Percentiles rank a stretch among this genome's conserved stretches.
These are phyloP conservation scores for Penicillium sp. DNA, from an alignment of 2,329 filamentous ascomycete species.

Conservation along the genomic window DNA sequence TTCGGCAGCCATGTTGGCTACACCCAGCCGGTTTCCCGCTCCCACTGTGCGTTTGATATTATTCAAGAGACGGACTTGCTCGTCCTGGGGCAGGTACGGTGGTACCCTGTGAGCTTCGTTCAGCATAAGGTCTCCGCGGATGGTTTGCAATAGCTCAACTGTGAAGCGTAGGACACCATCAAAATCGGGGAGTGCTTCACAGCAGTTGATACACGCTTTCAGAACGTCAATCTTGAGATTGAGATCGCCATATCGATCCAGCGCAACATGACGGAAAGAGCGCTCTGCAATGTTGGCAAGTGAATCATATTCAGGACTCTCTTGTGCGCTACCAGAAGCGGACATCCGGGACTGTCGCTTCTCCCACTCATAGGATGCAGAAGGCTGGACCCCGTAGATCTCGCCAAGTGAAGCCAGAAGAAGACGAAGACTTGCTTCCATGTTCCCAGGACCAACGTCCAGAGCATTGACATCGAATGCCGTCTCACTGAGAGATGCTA, in stretches of 20 bases:
- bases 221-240: conserved; percentile 84
- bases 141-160: conserved; percentile 77
- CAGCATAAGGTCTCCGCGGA: conserved; percentile 73
- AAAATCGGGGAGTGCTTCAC: conserved; percentile 90
- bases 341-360: conserved; percentile 29
- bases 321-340: conserved; percentile 17
- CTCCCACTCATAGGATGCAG: conserved; percentile 38
- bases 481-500: conserved; percentile 68
- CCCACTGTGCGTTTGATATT: conserved; percentile 83
- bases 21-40: conserved; percentile 73
- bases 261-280: conserved; percentile 47
- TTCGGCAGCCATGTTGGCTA: conserved; percentile 70
- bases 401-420: conserved; percentile 43
- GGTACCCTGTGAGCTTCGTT: conserved; percentile 68
- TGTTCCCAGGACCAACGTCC: conserved; percentile 44
- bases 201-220: conserved; percentile 87
- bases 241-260: conserved; percentile 70
- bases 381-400: conserved; percentile 45
- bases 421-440: conserved; percentile 44
- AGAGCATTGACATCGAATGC: conserved; percentile 48
- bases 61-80: conserved; percentile 79
- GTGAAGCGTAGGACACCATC: conserved; percentile 86
- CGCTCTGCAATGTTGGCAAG: conserved; percentile 45
- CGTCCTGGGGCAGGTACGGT: conserved; percentile 73
- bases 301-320: conserved; percentile 36